Conservation (phyloP, 202 grass and related monocot species). For the Musa balbisiana region DNA sequence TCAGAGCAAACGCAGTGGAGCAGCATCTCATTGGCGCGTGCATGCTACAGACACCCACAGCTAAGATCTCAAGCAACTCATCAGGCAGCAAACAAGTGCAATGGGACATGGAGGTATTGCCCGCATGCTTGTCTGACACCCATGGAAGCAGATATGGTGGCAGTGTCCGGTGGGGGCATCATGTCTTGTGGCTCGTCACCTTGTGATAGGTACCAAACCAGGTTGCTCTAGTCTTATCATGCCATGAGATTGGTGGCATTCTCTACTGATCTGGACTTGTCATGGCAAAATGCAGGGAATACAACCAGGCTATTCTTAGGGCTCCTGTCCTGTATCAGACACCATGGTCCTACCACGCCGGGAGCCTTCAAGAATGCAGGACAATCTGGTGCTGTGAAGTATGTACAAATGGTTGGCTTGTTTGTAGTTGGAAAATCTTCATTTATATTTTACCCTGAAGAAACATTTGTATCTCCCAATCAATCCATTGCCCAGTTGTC, state of each 20-base stretch:
- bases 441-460: too few relatives aligned
- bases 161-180: neutral
- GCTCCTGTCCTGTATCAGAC: neutral
- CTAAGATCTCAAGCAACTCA: neutral
- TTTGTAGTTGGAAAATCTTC: too few relatives aligned
- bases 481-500: too few relatives aligned
- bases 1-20: neutral
- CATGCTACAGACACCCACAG: neutral
- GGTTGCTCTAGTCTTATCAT: neutral
- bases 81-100: neutral
- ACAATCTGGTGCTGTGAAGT: neutral
- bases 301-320: neutral
- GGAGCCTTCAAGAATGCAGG: neutral
- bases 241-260: neutral
- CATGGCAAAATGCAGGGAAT: neutral
- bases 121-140: slow-evolving; percentile 1
- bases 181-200: neutral
- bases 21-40: neutral
- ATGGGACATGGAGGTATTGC: neutral
- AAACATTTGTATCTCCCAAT: too few relatives aligned
- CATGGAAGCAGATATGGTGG: neutral
- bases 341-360: neutral
- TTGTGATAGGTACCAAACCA: too few relatives aligned
- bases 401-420: too few relatives aligned
- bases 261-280: neutral